A percentile compares a stretch with the other conserved stretches of the same genome.
phyloP scores from a whole-genome alignment of 2,329 filamentous ascomycete species.

The Colletotrichum melonis region DNA sequence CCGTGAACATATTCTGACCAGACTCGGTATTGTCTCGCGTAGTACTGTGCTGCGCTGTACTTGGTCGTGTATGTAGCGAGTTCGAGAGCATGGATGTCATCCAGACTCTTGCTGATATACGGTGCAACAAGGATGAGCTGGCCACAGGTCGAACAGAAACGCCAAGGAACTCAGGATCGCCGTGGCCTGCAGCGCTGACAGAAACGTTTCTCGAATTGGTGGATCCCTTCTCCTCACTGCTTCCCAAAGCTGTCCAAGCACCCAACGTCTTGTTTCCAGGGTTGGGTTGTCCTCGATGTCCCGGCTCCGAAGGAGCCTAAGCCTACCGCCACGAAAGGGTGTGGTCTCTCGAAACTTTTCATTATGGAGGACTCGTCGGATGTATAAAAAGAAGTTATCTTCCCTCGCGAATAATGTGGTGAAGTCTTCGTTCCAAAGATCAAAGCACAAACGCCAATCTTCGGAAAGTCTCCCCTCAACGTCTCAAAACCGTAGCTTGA shows the following conservation, averaged over 20 bases:
- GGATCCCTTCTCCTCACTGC: conserved; percentile 3
- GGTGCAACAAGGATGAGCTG: conserved; percentile 13
- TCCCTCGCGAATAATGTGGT: background rate
- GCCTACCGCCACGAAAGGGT: background rate
- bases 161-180: conserved; percentile 15
- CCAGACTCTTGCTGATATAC: background rate
- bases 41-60: background rate
- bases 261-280: background rate
- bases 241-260: conserved; percentile 5
- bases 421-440: background rate
- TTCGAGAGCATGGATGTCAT: background rate
- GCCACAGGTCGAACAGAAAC: background rate
- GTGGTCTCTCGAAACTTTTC: background rate
- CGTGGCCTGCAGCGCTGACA: conserved; percentile 26
- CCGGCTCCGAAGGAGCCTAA: background rate
- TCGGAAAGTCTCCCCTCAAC: background rate
- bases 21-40: background rate
- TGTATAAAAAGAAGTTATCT: conserved; percentile 13
- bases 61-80: background rate
- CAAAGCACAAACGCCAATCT: background rate
- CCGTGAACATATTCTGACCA: background rate
- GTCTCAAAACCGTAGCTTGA: background rate
- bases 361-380: background rate
- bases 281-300: conserved; percentile 8
- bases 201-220: conserved; percentile 23